Evolutionary conservation across 2,329 filamentous ascomycete species (phyloP).

Genomic region (Cordyceps militaris): DNA sequence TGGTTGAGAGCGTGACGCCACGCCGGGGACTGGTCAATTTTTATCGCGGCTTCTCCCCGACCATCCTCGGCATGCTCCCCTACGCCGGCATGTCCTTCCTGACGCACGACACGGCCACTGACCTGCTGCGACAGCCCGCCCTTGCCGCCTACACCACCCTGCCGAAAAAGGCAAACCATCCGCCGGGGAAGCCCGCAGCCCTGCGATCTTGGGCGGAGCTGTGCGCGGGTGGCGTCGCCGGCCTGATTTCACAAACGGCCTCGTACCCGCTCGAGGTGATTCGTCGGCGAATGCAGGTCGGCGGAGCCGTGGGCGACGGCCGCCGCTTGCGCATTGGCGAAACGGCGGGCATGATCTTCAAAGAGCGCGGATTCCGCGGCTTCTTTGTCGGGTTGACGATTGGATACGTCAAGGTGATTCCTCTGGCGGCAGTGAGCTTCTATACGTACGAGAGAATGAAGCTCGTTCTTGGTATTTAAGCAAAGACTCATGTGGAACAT

Average conservation of each 20-base stretch:
- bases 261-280: conserved; percentile 95
- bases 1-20: conserved; percentile 42
- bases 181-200: conserved; percentile 57
- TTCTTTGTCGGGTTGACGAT: conserved; percentile 93
- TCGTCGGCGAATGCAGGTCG: conserved; percentile 89
- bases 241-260: conserved; percentile 80
- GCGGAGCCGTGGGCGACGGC: conserved; percentile 87
- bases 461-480: conserved; percentile 56
- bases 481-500: background rate
- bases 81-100: conserved; percentile 96
- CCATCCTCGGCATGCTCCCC: conserved; percentile 88
- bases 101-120: conserved; percentile 84
- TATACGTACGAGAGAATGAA: conserved; percentile 61
- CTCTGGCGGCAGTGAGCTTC: conserved; percentile 70
- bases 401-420: conserved; percentile 89
- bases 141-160: conserved; percentile 71
- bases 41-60: conserved; percentile 88
- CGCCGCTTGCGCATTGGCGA: conserved; percentile 70
- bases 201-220: conserved; percentile 84
- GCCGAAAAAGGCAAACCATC: conserved; percentile 48
- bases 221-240: conserved; percentile 74
- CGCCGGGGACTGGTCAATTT: conserved; percentile 76
- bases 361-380: conserved; percentile 68
- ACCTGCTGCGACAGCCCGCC: conserved; percentile 64
- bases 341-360: conserved; percentile 66